Evolutionary conservation across 371 early-diverging fungal genomes (phyloP).

Genomic region (Smittium mucronatum): DNA sequence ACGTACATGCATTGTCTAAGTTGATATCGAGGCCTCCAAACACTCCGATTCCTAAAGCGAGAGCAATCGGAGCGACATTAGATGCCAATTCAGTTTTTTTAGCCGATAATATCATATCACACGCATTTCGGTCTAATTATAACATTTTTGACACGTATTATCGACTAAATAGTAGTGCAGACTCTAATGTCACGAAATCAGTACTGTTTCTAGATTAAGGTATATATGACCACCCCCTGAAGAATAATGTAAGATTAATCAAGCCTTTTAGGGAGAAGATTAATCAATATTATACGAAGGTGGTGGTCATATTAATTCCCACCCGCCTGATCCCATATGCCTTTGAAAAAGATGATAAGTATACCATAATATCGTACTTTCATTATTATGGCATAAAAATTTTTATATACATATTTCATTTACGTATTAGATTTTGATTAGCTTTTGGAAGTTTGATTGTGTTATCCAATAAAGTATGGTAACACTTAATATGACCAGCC

Average conservation of each 20-base stretch:
- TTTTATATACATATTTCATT: too few relatives aligned
- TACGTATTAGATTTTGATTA: too few relatives aligned
- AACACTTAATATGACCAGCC: too few relatives aligned
- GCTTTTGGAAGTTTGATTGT: too few relatives aligned
- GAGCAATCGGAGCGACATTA: conserved; percentile 18
- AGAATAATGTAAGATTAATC: not conserved
- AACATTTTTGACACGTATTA: conserved; percentile 15
- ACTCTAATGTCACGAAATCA: not conserved
- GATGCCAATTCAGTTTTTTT: conserved; percentile 14
- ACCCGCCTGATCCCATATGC: not conserved
- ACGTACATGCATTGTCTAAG: not conserved
- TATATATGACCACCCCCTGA: not conserved
- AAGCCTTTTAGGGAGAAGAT: not conserved
- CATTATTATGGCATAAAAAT: not conserved
- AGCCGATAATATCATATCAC: conserved; percentile 17
- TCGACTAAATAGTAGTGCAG: not conserved
- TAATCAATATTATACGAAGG: not conserved
- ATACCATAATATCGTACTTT: not conserved
- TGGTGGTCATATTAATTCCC: not conserved
- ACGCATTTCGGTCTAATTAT: conserved; percentile 17
- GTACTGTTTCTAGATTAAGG: not conserved
- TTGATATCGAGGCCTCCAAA: conserved; percentile 8
- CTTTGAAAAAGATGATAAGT: not conserved
- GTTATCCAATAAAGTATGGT: too few relatives aligned
- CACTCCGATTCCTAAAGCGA: conserved; percentile 13